Percentiles rank a stretch among this genome's conserved stretches.
Conservation (phyloP, 2,329 filamentous ascomycete species). For the Aspergillus glaucus region DNA sequence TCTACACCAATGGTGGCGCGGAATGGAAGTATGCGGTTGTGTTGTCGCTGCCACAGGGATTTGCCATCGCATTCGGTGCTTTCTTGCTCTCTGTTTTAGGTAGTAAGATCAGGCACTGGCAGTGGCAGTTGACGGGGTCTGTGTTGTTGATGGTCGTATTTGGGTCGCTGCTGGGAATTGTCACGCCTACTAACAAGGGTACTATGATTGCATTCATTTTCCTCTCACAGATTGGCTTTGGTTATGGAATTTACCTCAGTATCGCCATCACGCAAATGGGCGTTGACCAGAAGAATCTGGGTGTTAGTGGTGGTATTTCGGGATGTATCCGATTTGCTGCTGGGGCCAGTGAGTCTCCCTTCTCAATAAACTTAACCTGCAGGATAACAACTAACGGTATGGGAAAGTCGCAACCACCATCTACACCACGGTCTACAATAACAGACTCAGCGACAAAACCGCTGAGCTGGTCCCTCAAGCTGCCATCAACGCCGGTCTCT, state of each 20-base stretch:
- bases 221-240: constrained; percentile 41
- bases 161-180: constrained; percentile 40
- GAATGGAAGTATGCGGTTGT: constrained; percentile 30
- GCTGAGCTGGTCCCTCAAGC: constrained; percentile 29
- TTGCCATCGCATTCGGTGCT: constrained; percentile 42
- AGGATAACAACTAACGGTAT: too few relatives aligned
- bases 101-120: constrained; percentile 40
- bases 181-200: constrained; percentile 39
- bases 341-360: constrained; percentile 13
- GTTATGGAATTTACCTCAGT: constrained; percentile 43
- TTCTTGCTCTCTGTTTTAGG: constrained; percentile 39
- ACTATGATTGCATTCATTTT: constrained; percentile 46
- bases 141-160: constrained; percentile 45
- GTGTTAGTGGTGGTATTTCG: constrained; percentile 39
- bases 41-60: constrained; percentile 40
- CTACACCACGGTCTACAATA: constrained; percentile 40
- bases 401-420: constrained; percentile 32
- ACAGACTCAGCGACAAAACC: constrained; percentile 26
- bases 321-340: constrained; percentile 39
- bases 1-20: constrained; percentile 34
- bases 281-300: constrained; percentile 45
- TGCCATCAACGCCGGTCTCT: constrained; percentile 30
- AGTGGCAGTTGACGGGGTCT: constrained; percentile 42
- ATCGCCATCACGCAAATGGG: constrained; percentile 47
- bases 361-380: not conserved